Percentiles rank a stretch among this genome's conserved stretches.
phyloP scores from a whole-genome alignment of 306 rosid species.

The Vachellia collinsii region DNA sequence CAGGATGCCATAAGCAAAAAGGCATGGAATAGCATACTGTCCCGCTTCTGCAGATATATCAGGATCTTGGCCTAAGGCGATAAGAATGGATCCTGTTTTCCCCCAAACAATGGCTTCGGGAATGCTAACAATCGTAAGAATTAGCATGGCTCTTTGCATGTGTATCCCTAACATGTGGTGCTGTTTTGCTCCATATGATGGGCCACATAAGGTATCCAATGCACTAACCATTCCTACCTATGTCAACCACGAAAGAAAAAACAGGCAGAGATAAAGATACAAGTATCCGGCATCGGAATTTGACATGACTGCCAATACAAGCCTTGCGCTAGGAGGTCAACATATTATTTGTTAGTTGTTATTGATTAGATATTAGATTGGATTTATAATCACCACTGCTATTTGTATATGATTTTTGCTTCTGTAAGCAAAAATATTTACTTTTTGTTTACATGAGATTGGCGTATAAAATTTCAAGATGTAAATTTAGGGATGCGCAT shows the following conservation, averaged over 20 bases:
- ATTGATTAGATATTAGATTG: no score
- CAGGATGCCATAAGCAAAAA: slow-evolving; percentile 62
- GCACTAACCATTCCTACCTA: slow-evolving; percentile 78
- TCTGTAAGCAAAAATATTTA: not conserved
- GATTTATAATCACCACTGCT: no score
- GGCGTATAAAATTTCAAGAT: not conserved
- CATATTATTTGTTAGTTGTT: no score
- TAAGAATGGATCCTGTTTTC: slow-evolving; percentile 53
- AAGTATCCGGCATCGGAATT: not conserved
- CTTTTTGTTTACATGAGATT: not conserved
- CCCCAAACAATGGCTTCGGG: slow-evolving; percentile 59
- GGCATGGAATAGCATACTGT: slow-evolving; percentile 65
- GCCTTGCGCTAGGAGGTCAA: not conserved
- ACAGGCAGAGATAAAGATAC: not conserved
- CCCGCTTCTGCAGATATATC: slow-evolving; percentile 69
- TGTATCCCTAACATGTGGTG: slow-evolving; percentile 61
- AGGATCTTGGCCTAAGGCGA: slow-evolving; percentile 59
- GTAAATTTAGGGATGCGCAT: not conserved
- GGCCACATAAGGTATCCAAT: slow-evolving; percentile 78
- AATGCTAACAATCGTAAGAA: slow-evolving; percentile 49
- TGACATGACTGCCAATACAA: not conserved
- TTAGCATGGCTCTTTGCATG: slow-evolving; percentile 65
- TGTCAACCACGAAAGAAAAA: not conserved
- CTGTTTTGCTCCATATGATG: slow-evolving; percentile 77
- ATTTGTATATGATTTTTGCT: not conserved